Percentiles rank a stretch among this genome's conserved stretches.
Evolutionary conservation across 345 rosid species (phyloP).

Genomic region (Bruguiera parviflora): DNA sequence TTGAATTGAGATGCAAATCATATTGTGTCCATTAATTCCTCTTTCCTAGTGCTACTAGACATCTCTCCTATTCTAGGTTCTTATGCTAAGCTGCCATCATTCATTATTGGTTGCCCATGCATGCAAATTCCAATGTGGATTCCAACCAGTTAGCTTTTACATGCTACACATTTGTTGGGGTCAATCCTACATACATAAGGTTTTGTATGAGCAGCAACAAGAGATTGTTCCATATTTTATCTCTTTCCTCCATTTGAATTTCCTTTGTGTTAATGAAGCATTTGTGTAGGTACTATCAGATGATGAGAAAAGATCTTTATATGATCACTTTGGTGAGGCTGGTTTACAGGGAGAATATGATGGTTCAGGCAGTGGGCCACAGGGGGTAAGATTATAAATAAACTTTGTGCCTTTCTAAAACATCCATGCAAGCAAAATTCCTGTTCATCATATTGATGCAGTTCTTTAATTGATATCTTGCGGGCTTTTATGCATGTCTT

Average conservation of each 20-base stretch:
- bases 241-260: neutral
- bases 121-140: neutral
- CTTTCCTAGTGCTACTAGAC: too few relatives aligned
- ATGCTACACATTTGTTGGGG: too few relatives aligned
- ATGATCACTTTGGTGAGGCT: slow-evolving; percentile 82
- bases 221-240: too few relatives aligned
- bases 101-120: too few relatives aligned
- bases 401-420: slow-evolving; percentile 11
- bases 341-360: slow-evolving; percentile 61
- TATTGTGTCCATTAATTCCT: too few relatives aligned
- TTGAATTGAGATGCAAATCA: too few relatives aligned
- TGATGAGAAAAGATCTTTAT: slow-evolving; percentile 80
- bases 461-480: neutral
- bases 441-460: slow-evolving; percentile 1
- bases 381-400: slow-evolving; percentile 45
- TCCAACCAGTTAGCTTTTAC: neutral
- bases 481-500: neutral
- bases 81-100: too few relatives aligned
- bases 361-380: slow-evolving; percentile 45
- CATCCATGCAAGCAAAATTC: neutral
- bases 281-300: slow-evolving; percentile 83
- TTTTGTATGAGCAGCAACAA: too few relatives aligned
- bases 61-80: too few relatives aligned
- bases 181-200: too few relatives aligned
- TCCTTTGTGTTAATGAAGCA: slow-evolving; percentile 35